Evolutionary conservation across 1,284 basidiomycete species (phyloP).

Genomic region (Cutaneotrichosporon daszewskae): DNA sequence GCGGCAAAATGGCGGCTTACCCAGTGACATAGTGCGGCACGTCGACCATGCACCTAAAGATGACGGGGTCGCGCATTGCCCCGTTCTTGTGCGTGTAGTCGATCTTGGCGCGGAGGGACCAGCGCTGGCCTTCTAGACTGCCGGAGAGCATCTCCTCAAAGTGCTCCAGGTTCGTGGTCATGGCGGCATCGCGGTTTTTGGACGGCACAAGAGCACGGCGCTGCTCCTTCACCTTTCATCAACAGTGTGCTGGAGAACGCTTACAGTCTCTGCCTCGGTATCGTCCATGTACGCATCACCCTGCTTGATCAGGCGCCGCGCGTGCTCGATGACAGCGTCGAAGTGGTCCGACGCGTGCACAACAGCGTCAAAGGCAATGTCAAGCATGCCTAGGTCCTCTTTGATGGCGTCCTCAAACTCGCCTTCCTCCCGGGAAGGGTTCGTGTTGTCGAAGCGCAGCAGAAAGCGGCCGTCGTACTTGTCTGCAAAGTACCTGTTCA

Average conservation of each 20-base stretch:
- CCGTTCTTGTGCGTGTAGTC: not conserved
- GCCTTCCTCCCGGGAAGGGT: not conserved
- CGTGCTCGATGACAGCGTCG: not conserved
- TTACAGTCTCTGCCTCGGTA: not conserved
- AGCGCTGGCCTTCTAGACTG: not conserved
- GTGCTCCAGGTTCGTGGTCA: not conserved
- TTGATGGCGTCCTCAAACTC: not conserved
- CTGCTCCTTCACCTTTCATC: not conserved
- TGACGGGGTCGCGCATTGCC: conserved; percentile 1
- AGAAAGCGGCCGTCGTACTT: not conserved
- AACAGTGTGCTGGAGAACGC: not conserved
- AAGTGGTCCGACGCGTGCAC: not conserved
- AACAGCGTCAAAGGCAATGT: not conserved
- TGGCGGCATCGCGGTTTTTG: not conserved
- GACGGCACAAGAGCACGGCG: not conserved
- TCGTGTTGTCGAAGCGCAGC: conserved; percentile 3
- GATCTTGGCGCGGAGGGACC: not conserved
- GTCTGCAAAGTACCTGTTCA: conserved; percentile 3
- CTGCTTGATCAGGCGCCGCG: not conserved
- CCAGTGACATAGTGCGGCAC: not conserved
- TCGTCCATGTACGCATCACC: conserved; percentile 2
- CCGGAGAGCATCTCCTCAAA: not conserved
- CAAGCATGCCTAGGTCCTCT: not conserved
- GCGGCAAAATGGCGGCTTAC: not conserved
- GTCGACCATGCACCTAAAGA: not conserved